Conservation (phyloP, 768 basidiomycete species). For the Leccinum rimulosum region DNA sequence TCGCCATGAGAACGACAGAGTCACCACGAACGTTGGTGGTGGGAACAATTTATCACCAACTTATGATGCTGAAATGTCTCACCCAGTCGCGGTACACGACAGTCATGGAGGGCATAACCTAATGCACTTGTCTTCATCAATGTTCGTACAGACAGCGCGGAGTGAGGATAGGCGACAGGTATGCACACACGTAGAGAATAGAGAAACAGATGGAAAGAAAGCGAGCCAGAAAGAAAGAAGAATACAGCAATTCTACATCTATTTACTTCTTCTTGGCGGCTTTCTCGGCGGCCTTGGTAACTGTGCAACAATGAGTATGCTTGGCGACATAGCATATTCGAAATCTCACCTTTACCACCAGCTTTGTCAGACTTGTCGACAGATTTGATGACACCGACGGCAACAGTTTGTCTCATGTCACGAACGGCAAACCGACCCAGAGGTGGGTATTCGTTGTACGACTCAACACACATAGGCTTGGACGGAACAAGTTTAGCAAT, state of each 20-base stretch:
- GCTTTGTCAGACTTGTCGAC: constrained; percentile 93
- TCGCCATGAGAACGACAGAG: not conserved
- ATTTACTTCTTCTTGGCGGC: constrained; percentile 94
- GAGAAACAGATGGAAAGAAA: constrained; percentile 40
- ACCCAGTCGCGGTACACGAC: not conserved
- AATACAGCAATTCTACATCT: constrained; percentile 75
- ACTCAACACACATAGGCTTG: constrained; percentile 96
- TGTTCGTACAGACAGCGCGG: constrained; percentile 48
- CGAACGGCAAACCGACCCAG: constrained; percentile 99
- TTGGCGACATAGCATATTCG: not conserved
- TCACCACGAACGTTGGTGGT: no score
- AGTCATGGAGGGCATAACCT: constrained; percentile 17
- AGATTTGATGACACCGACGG: constrained; percentile 97
- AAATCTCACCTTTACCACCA: constrained; percentile 74
- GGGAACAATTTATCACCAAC: no score
- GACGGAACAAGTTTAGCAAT: constrained; percentile 96
- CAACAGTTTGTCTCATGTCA: constrained; percentile 99
- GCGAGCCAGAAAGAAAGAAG: constrained; percentile 52
- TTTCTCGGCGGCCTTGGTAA: constrained; percentile 96
- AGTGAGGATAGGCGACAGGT: constrained; percentile 35
- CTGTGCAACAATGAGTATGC: constrained; percentile 36
- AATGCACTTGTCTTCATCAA: constrained; percentile 38
- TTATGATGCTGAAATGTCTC: not conserved
- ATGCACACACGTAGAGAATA: constrained; percentile 29
- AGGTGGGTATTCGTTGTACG: constrained; percentile 97